Conservation (phyloP, 306 rosid species). For the Prunus salicina region DNA sequence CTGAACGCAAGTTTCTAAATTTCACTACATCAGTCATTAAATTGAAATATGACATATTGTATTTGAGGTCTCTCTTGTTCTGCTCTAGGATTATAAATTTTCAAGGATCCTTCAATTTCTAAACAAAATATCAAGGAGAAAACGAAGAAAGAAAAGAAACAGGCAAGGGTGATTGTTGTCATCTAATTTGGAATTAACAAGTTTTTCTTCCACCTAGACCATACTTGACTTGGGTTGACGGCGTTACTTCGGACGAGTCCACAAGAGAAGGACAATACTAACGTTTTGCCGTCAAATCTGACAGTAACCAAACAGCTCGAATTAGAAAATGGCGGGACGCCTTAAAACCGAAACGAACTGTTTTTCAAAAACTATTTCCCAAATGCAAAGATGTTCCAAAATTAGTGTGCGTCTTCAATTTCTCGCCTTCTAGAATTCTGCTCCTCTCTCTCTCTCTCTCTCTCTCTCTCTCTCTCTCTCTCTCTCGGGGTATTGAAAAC, state of each 20-base stretch:
- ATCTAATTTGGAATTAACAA: neutral
- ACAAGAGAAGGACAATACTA: neutral
- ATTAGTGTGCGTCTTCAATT: conserved; percentile 24
- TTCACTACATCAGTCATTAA: too few relatives aligned
- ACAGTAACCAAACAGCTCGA: neutral
- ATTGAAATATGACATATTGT: too few relatives aligned
- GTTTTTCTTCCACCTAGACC: neutral
- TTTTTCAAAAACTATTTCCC: neutral
- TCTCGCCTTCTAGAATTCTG: conserved; percentile 16
- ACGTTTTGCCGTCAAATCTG: neutral
- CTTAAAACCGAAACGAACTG: neutral
- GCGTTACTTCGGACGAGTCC: neutral
- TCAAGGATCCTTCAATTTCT: too few relatives aligned
- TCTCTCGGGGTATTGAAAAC: conserved; percentile 42
- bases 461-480: conserved; percentile 20
- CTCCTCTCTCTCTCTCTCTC: conserved; percentile 12
- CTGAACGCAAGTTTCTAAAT: too few relatives aligned
- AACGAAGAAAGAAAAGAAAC: too few relatives aligned
- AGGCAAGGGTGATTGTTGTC: too few relatives aligned
- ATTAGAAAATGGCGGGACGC: conserved; percentile 7
- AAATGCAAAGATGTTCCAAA: conserved; percentile 17
- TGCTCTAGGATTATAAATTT: too few relatives aligned
- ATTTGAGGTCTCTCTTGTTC: too few relatives aligned
- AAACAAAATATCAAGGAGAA: too few relatives aligned
- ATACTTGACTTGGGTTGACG: neutral